These are phyloP conservation scores for Tanacetum coccineum DNA, from an alignment of 129 eudicot genomes.

Conservation along the genomic window DNA sequence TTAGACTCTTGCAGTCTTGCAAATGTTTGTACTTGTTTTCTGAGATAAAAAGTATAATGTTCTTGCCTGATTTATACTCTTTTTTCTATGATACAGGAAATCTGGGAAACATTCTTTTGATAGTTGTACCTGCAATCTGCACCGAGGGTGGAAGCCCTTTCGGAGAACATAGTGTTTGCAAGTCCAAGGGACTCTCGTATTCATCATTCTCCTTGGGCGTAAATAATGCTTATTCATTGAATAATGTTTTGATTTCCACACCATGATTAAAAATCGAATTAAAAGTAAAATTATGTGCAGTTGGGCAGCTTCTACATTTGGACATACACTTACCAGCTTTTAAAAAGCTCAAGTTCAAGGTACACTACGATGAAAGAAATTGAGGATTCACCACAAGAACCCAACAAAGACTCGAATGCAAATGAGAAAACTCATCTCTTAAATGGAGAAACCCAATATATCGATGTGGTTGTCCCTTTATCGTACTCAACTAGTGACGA, in stretches of 20 bases:
- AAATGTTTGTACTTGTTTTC: neutral
- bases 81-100: constrained; percentile 41
- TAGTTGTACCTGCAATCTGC: constrained; percentile 87
- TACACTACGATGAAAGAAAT: constrained; percentile 30
- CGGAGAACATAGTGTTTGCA: constrained; percentile 63
- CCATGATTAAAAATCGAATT: neutral
- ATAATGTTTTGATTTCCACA: neutral
- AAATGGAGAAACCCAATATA: constrained; percentile 27
- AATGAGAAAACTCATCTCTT: constrained; percentile 53
- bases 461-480: constrained; percentile 34
- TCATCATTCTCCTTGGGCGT: constrained; percentile 93
- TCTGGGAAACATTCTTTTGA: constrained; percentile 74
- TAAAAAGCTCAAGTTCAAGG: constrained; percentile 43
- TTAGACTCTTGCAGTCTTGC: neutral
- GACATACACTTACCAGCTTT: constrained; percentile 75
- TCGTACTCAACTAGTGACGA: constrained; percentile 26
- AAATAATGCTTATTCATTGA: neutral
- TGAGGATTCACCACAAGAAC: constrained; percentile 30
- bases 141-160: constrained; percentile 79
- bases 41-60: no score
- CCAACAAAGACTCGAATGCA: constrained; percentile 55
- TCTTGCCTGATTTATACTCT: neutral
- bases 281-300: constrained; percentile 36
- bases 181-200: constrained; percentile 70
- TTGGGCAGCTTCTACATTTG: constrained; percentile 74